These are phyloP conservation scores for Xylariaceae sp. DNA, from an alignment of 2,329 filamentous ascomycete species.

Conservation along the genomic window DNA sequence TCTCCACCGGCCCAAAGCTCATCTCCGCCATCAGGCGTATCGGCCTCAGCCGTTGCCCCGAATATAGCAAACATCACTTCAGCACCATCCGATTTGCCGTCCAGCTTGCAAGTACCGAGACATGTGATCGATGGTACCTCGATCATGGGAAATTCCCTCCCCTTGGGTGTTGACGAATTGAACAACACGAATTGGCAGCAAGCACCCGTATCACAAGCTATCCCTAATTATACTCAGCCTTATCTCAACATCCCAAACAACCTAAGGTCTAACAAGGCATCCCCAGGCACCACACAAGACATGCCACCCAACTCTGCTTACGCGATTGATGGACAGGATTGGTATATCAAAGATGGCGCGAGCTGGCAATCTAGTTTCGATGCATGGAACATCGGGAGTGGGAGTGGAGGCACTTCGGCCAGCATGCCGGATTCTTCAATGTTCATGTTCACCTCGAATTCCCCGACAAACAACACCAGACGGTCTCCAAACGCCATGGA, in stretches of 20 bases:
- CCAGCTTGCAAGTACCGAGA: slow-evolving; percentile 18
- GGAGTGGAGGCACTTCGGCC: slow-evolving; percentile 21
- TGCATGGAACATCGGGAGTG: slow-evolving; percentile 49
- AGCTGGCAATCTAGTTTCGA: slow-evolving; percentile 63
- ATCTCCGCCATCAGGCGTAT: slow-evolving; percentile 28
- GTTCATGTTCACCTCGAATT: slow-evolving; percentile 35
- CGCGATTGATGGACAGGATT: slow-evolving; percentile 56
- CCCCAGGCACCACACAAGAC: slow-evolving; percentile 31
- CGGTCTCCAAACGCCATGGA: slow-evolving; percentile 28
- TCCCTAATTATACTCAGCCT: slow-evolving; percentile 35
- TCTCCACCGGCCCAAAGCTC: slow-evolving; percentile 34
- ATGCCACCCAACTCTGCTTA: slow-evolving; percentile 39
- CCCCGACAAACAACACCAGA: slow-evolving; percentile 11
- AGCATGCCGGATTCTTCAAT: slow-evolving; percentile 38
- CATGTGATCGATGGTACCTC: slow-evolving; percentile 25
- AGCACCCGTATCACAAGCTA: slow-evolving; percentile 27
- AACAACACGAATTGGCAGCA: slow-evolving; percentile 31
- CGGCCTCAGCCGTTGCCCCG: slow-evolving; percentile 32
- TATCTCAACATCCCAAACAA: slow-evolving; percentile 29
- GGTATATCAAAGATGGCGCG: slow-evolving; percentile 60
- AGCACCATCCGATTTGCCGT: slow-evolving; percentile 29
- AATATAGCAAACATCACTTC: slow-evolving; percentile 34
- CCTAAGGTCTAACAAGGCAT: slow-evolving; percentile 21
- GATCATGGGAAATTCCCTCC: slow-evolving; percentile 27
- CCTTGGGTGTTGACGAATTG: slow-evolving; percentile 24